Evolutionary conservation across 1,139 yeast genomes (phyloP), one percentile per base, ranked within the genome.

Genomic region (Protomyces macrosporus): DNA sequence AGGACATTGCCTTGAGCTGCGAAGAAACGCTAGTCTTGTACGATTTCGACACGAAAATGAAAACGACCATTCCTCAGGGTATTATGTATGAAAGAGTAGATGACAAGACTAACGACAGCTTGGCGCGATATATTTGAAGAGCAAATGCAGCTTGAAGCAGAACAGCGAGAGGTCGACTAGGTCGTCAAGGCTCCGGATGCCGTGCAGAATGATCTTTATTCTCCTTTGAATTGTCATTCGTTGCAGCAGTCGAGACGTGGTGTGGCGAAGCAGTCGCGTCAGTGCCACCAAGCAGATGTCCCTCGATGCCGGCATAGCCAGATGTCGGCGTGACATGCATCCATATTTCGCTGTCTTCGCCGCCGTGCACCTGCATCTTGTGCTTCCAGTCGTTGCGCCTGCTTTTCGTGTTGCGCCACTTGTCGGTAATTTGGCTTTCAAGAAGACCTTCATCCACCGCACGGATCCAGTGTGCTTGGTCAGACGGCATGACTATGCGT

Each of bases 241-340:
- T 50, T 16, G 7, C 2, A 34, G 51, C 48, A 12, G 52, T 40
- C 42, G 42, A 39, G 56, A 58, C 62, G 40, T 58, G 36, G 35
- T 52, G 51, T 5, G 62, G 45, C 30, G 53, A 50, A 9, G 62
- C 62, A 9, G 42, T 52, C 7, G 62, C 45, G 42, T 58, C 62
- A 4, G 53, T 52, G 32, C 55, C 62, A 33, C 62, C 62, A 7
- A 6, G 42, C 16, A 36, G 39, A 33, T 58, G 56, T 16, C 62
- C 62, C 36, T 58, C 62, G 52, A 58, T 52, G 5, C 62, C 62
- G 30, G 53, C 62, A 50, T 51, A 58, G 14, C 62, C 62, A 33
- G 52, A 39, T 23, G 33, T 33, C 36, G 62, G 62, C 14, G 62
- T 58, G 42, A 58, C 23, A 36, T 58, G 62, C 62, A 58, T 58